Conservation (phyloP, 208 protist genomes). For the Leishmania turanica region DNA sequence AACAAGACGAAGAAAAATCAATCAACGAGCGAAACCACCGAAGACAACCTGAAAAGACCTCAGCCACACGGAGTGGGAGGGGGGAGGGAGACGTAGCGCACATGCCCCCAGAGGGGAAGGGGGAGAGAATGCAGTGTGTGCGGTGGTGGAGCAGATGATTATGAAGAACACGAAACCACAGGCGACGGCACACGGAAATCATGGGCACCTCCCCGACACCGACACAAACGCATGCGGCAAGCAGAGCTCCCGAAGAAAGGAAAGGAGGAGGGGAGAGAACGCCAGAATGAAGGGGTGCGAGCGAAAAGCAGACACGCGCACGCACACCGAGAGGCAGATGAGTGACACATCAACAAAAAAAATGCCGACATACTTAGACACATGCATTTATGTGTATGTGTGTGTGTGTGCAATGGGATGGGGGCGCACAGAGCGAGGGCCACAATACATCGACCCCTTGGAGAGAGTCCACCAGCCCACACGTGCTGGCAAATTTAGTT, state of each 20-base stretch:
- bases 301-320: background rate
- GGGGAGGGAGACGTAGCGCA: background rate
- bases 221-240: background rate
- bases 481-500: background rate
- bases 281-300: background rate
- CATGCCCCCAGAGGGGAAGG: background rate
- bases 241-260: background rate
- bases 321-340: background rate
- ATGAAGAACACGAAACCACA: background rate
- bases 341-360: slow-evolving; percentile 3
- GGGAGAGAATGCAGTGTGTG: background rate
- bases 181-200: background rate
- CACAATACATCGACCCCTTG: background rate
- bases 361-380: background rate
- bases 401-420: background rate
- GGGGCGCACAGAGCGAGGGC: background rate
- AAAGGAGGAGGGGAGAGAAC: background rate
- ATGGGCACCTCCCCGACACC: background rate
- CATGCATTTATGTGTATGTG: background rate
- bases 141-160: background rate
- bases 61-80: no score
- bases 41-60: background rate
- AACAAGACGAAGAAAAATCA: background rate
- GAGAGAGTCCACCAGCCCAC: background rate
- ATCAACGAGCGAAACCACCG: background rate